Evolutionary conservation across 2,329 filamentous ascomycete genomes (phyloP), one percentile per base, ranked within the genome.

Genomic region (Tolypocladium ophioglossoides): DNA sequence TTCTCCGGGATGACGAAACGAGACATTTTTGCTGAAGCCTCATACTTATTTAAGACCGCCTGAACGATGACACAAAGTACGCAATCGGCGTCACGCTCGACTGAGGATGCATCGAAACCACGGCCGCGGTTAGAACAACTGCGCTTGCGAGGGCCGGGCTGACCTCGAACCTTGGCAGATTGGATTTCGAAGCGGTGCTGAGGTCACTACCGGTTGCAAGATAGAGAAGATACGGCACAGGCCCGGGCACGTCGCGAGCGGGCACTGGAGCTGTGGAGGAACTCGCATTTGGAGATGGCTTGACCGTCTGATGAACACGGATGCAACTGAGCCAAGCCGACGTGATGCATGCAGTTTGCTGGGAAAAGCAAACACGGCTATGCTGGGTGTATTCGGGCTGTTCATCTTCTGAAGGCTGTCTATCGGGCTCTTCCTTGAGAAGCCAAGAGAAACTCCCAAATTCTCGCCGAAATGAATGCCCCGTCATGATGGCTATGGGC

Each of bases 401-500:
- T 22, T n/a, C n/a, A n/a, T 32, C 24, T 30, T n/a, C 27, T 47
- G 2, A 32, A n/a, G 44, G 16, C 27, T n/a, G 9, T 12, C 27
- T n/a, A 32, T 18, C 20, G 11, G 16, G 11, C n/a, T 27, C n/a
- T 27, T 4, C 32, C 32, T 14, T 40, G 18, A 9, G 39, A 14
- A 32, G 49, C 34, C 39, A 52, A n/a, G 24, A 54, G 49, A 41
- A 69, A 63, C 18, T 63, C 59, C 61, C 63, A 65, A 35, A 68
- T 66, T 32, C 56, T 61, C 0, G 57, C 52, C 8, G 64, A 56
- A 14, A 69, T 58, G 11, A 65, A 52, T 12, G 62, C 54, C 2
- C 67, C 67, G 38, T 66, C 64, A 16, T 69, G 67, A 11, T 57
- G 56, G 22, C 58, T 57, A 10, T 55, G 51, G 1, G 63, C 65